Evolutionary conservation across 2,329 filamentous ascomycete species (phyloP).

Genomic region (Pezicula neosporulosa): DNA sequence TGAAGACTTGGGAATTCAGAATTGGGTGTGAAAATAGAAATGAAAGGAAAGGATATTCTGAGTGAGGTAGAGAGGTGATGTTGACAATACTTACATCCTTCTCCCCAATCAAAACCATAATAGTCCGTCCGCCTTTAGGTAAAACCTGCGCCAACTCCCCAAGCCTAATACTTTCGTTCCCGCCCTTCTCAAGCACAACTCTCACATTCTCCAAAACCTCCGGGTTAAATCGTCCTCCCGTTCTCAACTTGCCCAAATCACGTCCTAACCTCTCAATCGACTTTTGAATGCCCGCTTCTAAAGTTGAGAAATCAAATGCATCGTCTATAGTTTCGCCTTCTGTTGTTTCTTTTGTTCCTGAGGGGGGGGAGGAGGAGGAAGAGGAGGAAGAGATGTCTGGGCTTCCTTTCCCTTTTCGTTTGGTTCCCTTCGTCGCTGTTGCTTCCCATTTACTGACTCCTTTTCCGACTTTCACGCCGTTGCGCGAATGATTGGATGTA

Average conservation of each 20-base stretch:
- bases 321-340: slow-evolving; percentile 31
- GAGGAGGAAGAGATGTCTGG: no score
- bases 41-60: neutral
- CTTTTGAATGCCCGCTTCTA: slow-evolving; percentile 52
- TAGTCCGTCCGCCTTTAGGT: slow-evolving; percentile 55
- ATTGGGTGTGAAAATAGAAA: neutral
- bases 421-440: neutral
- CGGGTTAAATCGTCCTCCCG: slow-evolving; percentile 60
- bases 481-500: no score
- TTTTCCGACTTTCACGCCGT: no score
- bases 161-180: slow-evolving; percentile 48
- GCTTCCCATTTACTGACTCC: no score
- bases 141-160: slow-evolving; percentile 65
- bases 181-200: slow-evolving; percentile 52
- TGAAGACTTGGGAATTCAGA: neutral
- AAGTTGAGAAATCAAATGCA: slow-evolving; percentile 55
- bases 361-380: no score
- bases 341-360: no score
- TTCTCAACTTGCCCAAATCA: slow-evolving; percentile 58
- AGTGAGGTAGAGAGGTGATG: no score
- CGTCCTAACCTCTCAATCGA: slow-evolving; percentile 54
- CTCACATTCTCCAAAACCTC: slow-evolving; percentile 56
- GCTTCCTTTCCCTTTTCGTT: slow-evolving; percentile 19
- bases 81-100: slow-evolving; percentile 47
- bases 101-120: slow-evolving; percentile 62